Evolutionary conservation across 768 basidiomycete genomes (phyloP).

Genomic region (Lactifluus piperatus): DNA sequence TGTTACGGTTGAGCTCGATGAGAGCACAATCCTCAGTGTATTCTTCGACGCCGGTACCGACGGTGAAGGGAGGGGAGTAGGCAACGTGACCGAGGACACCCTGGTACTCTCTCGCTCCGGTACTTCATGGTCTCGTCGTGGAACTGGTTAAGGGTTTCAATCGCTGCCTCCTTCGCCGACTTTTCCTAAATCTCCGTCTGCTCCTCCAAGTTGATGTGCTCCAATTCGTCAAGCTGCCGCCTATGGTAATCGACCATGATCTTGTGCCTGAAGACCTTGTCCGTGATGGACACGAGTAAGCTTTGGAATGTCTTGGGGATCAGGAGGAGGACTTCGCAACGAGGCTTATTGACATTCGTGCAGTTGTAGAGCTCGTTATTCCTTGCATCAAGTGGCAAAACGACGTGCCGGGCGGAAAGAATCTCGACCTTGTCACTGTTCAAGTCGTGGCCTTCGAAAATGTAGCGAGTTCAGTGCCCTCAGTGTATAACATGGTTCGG

Average conservation of each 20-base stretch:
- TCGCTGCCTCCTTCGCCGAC: neutral
- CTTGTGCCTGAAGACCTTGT: neutral
- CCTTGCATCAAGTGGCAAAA: too few relatives aligned
- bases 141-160: neutral
- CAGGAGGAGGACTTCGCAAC: too few relatives aligned
- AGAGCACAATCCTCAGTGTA: conserved; percentile 24
- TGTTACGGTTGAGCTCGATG: conserved; percentile 24
- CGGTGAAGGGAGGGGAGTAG: conserved; percentile 10
- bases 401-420: too few relatives aligned
- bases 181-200: neutral
- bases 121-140: neutral
- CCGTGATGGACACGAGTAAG: neutral
- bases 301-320: neutral
- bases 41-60: conserved; percentile 9
- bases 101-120: neutral
- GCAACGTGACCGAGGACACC: neutral
- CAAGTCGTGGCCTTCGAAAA: too few relatives aligned
- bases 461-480: too few relatives aligned
- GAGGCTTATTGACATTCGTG: too few relatives aligned
- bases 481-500: too few relatives aligned
- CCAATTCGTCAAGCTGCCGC: neutral
- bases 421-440: too few relatives aligned
- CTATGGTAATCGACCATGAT: neutral
- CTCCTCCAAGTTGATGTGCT: neutral
- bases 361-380: too few relatives aligned